phyloP scores from a whole-genome alignment of 345 rosid species.

The Salix arbutifolia region DNA sequence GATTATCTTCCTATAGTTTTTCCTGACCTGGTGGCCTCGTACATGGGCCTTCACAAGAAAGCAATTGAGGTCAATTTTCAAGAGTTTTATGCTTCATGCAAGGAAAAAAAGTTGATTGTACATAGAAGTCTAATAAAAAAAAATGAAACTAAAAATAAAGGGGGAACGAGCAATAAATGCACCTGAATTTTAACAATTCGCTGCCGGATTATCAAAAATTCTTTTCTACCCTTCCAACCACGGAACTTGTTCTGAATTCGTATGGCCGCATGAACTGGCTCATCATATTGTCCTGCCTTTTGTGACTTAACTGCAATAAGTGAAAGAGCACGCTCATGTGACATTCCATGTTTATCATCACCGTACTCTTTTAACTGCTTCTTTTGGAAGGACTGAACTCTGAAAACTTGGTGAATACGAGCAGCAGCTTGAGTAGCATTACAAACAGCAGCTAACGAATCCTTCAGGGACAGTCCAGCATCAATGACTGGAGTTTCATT shows the following conservation, averaged over 20 bases:
- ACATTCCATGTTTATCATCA: constrained; percentile 46
- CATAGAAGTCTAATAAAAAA: not conserved
- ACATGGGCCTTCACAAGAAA: constrained; percentile 69
- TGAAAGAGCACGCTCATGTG: constrained; percentile 70
- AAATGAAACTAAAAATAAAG: not conserved
- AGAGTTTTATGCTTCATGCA: not conserved
- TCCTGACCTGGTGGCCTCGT: constrained; percentile 90
- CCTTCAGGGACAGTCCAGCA: constrained; percentile 49
- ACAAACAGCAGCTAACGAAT: constrained; percentile 78
- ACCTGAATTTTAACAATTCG: constrained; percentile 90
- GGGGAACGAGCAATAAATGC: not conserved
- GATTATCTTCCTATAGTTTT: constrained; percentile 63
- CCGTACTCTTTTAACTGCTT: constrained; percentile 63
- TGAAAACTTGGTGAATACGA: constrained; percentile 78
- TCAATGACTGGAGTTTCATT: constrained; percentile 30
- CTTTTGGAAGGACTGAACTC: constrained; percentile 86
- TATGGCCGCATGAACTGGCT: constrained; percentile 62
- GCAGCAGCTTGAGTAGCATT: constrained; percentile 91
- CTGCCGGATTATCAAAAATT: constrained; percentile 63
- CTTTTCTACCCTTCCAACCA: constrained; percentile 85
- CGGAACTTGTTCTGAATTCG: constrained; percentile 88
- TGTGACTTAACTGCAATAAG: constrained; percentile 52
- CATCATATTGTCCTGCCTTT: constrained; percentile 52
- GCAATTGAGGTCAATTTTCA: constrained; percentile 10
- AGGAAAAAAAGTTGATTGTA: not conserved